A percentile compares a stretch with the other conserved stretches of the same genome.
These are phyloP conservation scores for Aeschynomene evenia DNA, from an alignment of 306 rosid species.

Conservation along the genomic window DNA sequence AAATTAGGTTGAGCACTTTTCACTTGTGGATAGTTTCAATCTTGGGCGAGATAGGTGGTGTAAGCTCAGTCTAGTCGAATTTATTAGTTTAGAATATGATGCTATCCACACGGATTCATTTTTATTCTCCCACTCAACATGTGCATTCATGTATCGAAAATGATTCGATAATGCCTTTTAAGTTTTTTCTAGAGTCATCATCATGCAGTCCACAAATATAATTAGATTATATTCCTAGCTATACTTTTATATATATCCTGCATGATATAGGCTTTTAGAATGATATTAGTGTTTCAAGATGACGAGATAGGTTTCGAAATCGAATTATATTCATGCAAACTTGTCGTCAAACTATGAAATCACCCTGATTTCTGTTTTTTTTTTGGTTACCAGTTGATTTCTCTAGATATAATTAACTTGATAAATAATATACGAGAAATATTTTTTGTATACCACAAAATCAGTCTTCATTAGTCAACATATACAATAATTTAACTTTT, in stretches of 20 bases:
- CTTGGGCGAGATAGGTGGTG: not conserved
- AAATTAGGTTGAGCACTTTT: not conserved
- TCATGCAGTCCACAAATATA: too few relatives aligned
- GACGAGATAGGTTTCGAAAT: slow-evolving; percentile 10
- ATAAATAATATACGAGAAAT: too few relatives aligned
- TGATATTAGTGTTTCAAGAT: not conserved
- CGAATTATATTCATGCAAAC: not conserved
- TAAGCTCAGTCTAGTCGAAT: not conserved
- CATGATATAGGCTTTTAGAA: not conserved
- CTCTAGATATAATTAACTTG: too few relatives aligned
- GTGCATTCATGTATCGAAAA: not conserved
- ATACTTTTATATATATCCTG: slow-evolving; percentile 7
- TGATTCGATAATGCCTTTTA: not conserved
- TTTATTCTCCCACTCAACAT: not conserved
- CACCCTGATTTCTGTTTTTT: too few relatives aligned
- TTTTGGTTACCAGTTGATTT: too few relatives aligned
- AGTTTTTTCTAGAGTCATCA: too few relatives aligned
- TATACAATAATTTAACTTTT: too few relatives aligned
- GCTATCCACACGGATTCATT: not conserved
- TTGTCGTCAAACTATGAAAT: not conserved
- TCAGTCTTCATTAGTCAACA: too few relatives aligned
- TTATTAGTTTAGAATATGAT: slow-evolving; percentile 21
- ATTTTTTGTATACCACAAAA: too few relatives aligned
- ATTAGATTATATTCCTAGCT: too few relatives aligned
- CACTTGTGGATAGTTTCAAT: too few relatives aligned